These are phyloP conservation scores for Mycena epipterygia DNA, from an alignment of 768 basidiomycete genomes.

Conservation along the genomic window DNA sequence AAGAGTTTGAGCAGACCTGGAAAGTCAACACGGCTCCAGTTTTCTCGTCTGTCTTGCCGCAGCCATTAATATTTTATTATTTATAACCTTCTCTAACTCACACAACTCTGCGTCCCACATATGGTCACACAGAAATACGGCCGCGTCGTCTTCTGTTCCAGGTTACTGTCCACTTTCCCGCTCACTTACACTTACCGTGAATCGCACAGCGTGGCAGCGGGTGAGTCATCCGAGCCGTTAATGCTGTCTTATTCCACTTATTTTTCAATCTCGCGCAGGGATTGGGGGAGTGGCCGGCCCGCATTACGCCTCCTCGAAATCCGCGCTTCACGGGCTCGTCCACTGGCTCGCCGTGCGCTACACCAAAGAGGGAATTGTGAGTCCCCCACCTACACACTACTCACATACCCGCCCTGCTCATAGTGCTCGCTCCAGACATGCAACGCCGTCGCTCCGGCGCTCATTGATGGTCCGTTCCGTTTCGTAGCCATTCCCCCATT, in stretches of 20 bases:
- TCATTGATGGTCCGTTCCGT: slow-evolving; percentile 56
- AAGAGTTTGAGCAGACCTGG: slow-evolving; percentile 54
- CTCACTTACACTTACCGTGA: not conserved
- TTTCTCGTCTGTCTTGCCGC: slow-evolving; percentile 54
- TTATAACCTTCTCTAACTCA: slow-evolving; percentile 52
- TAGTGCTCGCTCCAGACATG: slow-evolving; percentile 55
- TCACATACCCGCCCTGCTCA: not conserved
- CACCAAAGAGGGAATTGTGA: slow-evolving; percentile 64
- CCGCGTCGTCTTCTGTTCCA: slow-evolving; percentile 66
- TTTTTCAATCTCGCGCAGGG: slow-evolving; percentile 41
- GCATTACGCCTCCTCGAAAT: slow-evolving; percentile 70
- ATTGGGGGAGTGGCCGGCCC: slow-evolving; percentile 69
- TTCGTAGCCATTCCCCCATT: too few species aligned
- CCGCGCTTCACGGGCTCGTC: slow-evolving; percentile 65
- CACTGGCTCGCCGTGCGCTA: slow-evolving; percentile 67
- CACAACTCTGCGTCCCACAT: slow-evolving; percentile 63
- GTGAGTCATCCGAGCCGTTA: slow-evolving; percentile 41
- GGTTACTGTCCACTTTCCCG: slow-evolving; percentile 45
- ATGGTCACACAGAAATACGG: slow-evolving; percentile 66
- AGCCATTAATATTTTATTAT: not conserved
- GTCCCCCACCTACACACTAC: slow-evolving; percentile 29
- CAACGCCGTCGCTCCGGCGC: slow-evolving; percentile 66
- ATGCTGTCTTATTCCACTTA: not conserved
- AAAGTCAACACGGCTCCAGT: slow-evolving; percentile 61
- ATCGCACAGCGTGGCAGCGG: slow-evolving; percentile 59